phyloP scores from a whole-genome alignment of 2,329 filamentous ascomycete genomes.

The Aspergillus clavatus region DNA sequence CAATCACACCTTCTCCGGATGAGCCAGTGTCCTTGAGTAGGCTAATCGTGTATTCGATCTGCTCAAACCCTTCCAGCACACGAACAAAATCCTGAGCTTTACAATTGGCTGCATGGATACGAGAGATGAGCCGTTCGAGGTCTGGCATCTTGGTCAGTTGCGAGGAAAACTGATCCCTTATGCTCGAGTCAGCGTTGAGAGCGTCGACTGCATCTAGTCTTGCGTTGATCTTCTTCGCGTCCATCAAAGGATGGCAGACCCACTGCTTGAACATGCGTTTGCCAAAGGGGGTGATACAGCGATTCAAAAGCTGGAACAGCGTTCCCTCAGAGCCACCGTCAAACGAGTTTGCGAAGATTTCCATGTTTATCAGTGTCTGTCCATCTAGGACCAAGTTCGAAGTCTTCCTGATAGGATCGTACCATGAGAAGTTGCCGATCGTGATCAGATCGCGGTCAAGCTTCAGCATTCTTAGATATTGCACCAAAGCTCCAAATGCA shows the following conservation, averaged over 20 bases:
- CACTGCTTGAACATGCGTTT: conserved; percentile 95
- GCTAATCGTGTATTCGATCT: conserved; percentile 90
- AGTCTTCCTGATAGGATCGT: conserved; percentile 85
- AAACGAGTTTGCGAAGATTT: conserved; percentile 88
- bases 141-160: conserved; percentile 91
- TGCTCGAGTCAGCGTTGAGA: conserved; percentile 72
- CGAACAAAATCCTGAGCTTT: conserved; percentile 87
- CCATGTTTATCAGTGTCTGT: conserved; percentile 95
- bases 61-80: conserved; percentile 92
- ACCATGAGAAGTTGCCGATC: conserved; percentile 84
- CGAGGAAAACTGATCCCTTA: conserved; percentile 82
- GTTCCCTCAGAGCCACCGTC: conserved; percentile 83
- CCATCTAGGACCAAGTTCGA: conserved; percentile 90
- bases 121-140: conserved; percentile 86
- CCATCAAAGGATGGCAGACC: conserved; percentile 92
- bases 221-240: conserved; percentile 83
- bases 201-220: conserved; percentile 90
- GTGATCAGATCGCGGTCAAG: conserved; percentile 83
- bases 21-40: conserved; percentile 66
- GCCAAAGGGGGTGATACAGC: conserved; percentile 93
- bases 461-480: conserved; percentile 81
- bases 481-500: conserved; percentile 79
- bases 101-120: conserved; percentile 88
- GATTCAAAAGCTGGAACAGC: conserved; percentile 82
- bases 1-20: conserved; percentile 74